Evolutionary conservation across 345 rosid species (phyloP), one percentile per base, ranked within the genome.

Genomic region (Gossypium arboreum): DNA sequence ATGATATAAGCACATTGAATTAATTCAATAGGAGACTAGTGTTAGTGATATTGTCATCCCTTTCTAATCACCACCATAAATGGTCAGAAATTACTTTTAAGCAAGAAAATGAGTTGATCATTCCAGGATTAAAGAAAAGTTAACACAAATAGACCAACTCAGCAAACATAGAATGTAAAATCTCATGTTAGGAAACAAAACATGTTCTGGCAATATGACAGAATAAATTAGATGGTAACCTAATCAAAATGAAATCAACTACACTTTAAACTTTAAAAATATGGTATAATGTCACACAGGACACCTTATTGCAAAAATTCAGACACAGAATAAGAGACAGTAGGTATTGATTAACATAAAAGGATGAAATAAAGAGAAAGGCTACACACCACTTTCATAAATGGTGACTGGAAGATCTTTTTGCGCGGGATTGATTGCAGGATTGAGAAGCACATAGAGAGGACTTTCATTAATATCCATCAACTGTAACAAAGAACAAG

Each of bases 401-500:
- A 95, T 91, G 68, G 96, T 90, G 45, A 95, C 85, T 1, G 99
- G 99, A 25, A 95, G 96, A 88, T 92, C 97, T 82, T 92, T 95
- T 70, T 92, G 97, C 17, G 93, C 83, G 65, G 86, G 97, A 81
- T 88, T 92, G 76, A 95, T 92, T 1, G 86, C 83, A 45, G 99
- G 97, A 79, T 95, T 91, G 34, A 95, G 90, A 59, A 95, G 92
- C 22, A 92, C 92, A 82, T 92, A 95, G 64, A 92, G 89, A 68
- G 97, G 97, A 80, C 91, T 92, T 83, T 95, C 99, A 73, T 93
- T 95, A 75, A 93, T 89, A 80, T 90, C 99, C 97, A 92, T 95
- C 83, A 95, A 79, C 99, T 92, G 94, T 75, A 29, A 81, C 75
- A 74, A 81, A 45, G 45, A 41, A 55, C n/a, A 15, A 51, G 59